phyloP scores from a whole-genome alignment of 2,329 filamentous ascomycete genomes.

The Aspergillus brasiliensis region DNA sequence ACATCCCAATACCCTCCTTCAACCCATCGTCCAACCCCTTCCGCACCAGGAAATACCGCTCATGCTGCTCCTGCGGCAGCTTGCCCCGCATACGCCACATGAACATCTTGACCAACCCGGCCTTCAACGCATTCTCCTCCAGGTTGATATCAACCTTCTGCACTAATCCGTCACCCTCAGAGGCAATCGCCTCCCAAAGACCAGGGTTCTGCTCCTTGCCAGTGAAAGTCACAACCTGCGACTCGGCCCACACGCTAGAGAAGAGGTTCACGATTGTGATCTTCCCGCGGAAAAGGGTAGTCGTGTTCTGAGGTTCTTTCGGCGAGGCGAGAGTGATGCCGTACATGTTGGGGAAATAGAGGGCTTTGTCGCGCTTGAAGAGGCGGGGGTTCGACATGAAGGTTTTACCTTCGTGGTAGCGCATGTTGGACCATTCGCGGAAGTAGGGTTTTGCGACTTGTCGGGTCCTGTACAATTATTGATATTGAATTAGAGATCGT shows the following conservation, averaged over 20 bases:
- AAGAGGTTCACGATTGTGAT: conserved; percentile 80
- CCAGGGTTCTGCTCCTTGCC: conserved; percentile 67
- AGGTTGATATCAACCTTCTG: conserved; percentile 87
- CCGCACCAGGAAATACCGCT: conserved; percentile 61
- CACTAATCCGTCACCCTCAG: conserved; percentile 50
- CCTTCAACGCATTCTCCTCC: conserved; percentile 74
- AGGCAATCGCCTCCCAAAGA: conserved; percentile 63
- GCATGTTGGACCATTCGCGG: conserved; percentile 88
- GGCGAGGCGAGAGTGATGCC: conserved; percentile 72
- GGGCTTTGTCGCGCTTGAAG: conserved; percentile 77
- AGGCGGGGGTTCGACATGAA: conserved; percentile 83
- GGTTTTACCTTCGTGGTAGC: conserved; percentile 82
- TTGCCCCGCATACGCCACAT: conserved; percentile 52
- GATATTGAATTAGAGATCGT: conserved; percentile 11
- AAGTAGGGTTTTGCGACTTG: conserved; percentile 89
- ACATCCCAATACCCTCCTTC: conserved; percentile 63
- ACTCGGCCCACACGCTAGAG: conserved; percentile 81
- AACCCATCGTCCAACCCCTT: conserved; percentile 59
- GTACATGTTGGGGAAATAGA: conserved; percentile 92
- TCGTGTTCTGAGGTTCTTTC: conserved; percentile 67
- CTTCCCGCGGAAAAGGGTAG: conserved; percentile 69
- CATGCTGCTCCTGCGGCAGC: conserved; percentile 54
- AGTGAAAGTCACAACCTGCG: conserved; percentile 74
- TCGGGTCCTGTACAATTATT: conserved; percentile 57
- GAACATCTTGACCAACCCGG: conserved; percentile 59